Evolutionary conservation across 1,284 basidiomycete species (phyloP).

Genomic region (Nidula niveotomentosa): DNA sequence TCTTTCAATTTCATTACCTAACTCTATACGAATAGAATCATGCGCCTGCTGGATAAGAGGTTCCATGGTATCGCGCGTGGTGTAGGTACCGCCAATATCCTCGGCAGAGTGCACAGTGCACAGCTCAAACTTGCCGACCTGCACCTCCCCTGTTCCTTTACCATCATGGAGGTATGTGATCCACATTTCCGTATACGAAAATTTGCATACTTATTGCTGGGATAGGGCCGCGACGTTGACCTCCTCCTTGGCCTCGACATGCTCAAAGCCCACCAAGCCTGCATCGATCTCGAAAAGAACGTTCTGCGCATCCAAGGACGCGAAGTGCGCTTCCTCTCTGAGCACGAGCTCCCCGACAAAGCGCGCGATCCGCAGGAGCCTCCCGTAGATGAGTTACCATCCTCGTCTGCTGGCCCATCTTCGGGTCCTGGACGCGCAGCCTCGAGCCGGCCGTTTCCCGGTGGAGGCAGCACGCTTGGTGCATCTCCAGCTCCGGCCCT

Average conservation of each 20-base stretch:
- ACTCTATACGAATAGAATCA: constrained; percentile 54
- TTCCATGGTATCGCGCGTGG: constrained; percentile 94
- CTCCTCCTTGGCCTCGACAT: constrained; percentile 96
- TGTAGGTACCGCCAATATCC: constrained; percentile 93
- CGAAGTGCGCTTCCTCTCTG: constrained; percentile 86
- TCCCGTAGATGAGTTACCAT: constrained; percentile 13
- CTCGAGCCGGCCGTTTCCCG: constrained; percentile 46
- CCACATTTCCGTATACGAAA: neutral
- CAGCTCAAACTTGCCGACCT: constrained; percentile 88
- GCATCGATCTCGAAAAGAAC: constrained; percentile 89
- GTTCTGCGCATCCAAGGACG: constrained; percentile 87
- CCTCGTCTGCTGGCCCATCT: constrained; percentile 9
- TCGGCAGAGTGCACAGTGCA: constrained; percentile 92
- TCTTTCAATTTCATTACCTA: neutral
- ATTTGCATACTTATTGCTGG: constrained; percentile 1
- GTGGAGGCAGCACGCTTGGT: constrained; percentile 56
- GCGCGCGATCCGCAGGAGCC: constrained; percentile 41
- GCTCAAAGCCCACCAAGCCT: constrained; percentile 96
- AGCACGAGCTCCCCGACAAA: constrained; percentile 92
- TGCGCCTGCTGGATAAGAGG: constrained; percentile 88
- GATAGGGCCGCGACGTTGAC: constrained; percentile 86
- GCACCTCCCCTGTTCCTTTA: constrained; percentile 89
- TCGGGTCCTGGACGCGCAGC: constrained; percentile 3
- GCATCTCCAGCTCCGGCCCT: constrained; percentile 23
- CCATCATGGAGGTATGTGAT: constrained; percentile 85